Percentiles rank a stretch among this genome's conserved stretches.
Conservation (phyloP, 192 early-diverging fungal genomes). For the Martensiomyces pterosporus region DNA sequence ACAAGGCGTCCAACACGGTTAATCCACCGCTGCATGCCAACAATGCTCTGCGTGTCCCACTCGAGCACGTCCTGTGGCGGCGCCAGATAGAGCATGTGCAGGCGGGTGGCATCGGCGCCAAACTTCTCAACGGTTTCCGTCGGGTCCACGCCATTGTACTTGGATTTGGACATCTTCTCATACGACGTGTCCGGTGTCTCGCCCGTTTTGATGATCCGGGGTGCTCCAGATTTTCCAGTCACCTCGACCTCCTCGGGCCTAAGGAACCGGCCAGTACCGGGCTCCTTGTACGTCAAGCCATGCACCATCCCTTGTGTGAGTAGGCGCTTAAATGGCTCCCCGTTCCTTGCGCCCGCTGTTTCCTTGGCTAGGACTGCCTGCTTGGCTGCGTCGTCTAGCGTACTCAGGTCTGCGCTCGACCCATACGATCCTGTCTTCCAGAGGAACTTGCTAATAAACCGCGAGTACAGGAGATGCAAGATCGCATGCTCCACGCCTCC, state of each 20-base stretch:
- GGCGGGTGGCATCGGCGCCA: slow-evolving; percentile 80
- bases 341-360: slow-evolving; percentile 44
- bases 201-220: slow-evolving; percentile 62
- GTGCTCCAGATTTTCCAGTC: slow-evolving; percentile 30
- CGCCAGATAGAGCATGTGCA: slow-evolving; percentile 84
- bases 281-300: slow-evolving; percentile 78
- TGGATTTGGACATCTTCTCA: slow-evolving; percentile 98
- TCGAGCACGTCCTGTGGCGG: slow-evolving; percentile 83
- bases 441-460: slow-evolving; percentile 86
- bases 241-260: slow-evolving; percentile 62
- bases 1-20: slow-evolving; percentile 59
- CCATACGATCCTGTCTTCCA: slow-evolving; percentile 55
- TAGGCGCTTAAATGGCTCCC: slow-evolving; percentile 83
- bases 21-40: slow-evolving; percentile 91
- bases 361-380: slow-evolving; percentile 24
- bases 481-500: slow-evolving; percentile 95
- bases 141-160: slow-evolving; percentile 92
- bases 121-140: slow-evolving; percentile 47
- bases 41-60: slow-evolving; percentile 88
- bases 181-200: slow-evolving; percentile 55
- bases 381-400: slow-evolving; percentile 1
- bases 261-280: slow-evolving; percentile 67
- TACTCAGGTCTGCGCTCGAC: not conserved
- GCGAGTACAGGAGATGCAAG: slow-evolving; percentile 88
- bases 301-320: slow-evolving; percentile 96